Conservation (phyloP, 1,139 yeast species). For the Zygoascus meyerae region DNA sequence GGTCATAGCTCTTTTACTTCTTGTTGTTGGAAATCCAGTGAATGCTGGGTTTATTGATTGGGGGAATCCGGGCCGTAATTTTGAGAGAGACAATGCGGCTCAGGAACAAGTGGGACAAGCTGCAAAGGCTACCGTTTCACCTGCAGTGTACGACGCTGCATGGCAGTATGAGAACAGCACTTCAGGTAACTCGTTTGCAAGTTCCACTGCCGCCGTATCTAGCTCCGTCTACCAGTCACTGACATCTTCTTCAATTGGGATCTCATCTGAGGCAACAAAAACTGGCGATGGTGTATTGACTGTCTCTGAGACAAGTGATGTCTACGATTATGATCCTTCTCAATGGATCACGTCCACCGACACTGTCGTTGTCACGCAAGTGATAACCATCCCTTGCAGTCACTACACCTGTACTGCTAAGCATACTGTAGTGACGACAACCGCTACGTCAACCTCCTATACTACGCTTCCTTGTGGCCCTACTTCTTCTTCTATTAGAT, state of each 20-base stretch:
- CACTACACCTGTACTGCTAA: conserved; percentile 1
- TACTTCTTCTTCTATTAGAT: conserved; percentile 4
- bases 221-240: neutral
- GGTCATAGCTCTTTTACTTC: neutral
- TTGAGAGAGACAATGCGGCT: conserved; percentile 2
- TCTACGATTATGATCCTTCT: neutral
- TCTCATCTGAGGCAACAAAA: conserved; percentile 4
- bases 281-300: conserved; percentile 4
- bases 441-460: conserved; percentile 2
- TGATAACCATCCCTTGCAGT: conserved; percentile 1
- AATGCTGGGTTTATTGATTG: conserved; percentile 1
- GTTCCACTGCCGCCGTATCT: conserved; percentile 2
- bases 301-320: conserved; percentile 5
- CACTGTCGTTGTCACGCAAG: conserved; percentile 1
- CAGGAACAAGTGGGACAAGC: conserved; percentile 7
- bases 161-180: neutral
- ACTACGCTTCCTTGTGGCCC: conserved; percentile 5
- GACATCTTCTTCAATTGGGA: neutral
- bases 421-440: conserved; percentile 4
- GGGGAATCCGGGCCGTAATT: neutral
- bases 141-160: conserved; percentile 2
- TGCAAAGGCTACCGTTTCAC: conserved; percentile 1
- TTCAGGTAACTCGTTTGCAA: neutral
- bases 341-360: conserved; percentile 4
- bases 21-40: neutral